These are phyloP conservation scores for Exophiala calicioides DNA, from an alignment of 2,329 filamentous ascomycete genomes.

Conservation along the genomic window DNA sequence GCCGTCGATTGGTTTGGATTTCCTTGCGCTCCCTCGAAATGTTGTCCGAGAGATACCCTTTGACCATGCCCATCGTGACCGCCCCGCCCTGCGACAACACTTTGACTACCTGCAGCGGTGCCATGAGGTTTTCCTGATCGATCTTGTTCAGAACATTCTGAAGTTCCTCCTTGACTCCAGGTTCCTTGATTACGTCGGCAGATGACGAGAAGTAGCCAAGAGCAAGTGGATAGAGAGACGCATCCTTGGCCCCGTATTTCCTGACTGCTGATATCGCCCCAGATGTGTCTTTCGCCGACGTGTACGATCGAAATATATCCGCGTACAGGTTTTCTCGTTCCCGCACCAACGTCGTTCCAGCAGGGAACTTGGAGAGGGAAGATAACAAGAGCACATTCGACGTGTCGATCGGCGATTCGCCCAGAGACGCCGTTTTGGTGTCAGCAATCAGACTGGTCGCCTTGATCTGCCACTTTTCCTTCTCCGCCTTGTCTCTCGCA, in stretches of 20 bases:
- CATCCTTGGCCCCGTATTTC: slow-evolving; percentile 90
- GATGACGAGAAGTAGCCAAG: slow-evolving; percentile 92
- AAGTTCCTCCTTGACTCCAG: slow-evolving; percentile 73
- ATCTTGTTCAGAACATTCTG: slow-evolving; percentile 79
- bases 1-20: slow-evolving; percentile 76
- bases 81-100: slow-evolving; percentile 77
- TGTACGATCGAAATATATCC: slow-evolving; percentile 96
- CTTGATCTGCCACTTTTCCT: slow-evolving; percentile 84
- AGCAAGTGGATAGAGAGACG: slow-evolving; percentile 87
- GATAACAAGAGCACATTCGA: slow-evolving; percentile 93
- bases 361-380: slow-evolving; percentile 83
- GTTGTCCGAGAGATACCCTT: slow-evolving; percentile 83
- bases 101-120: slow-evolving; percentile 93
- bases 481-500: slow-evolving; percentile 62
- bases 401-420: slow-evolving; percentile 71
- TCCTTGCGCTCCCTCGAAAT: slow-evolving; percentile 86
- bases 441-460: slow-evolving; percentile 82
- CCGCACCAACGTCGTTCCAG: slow-evolving; percentile 87
- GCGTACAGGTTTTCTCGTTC: slow-evolving; percentile 90
- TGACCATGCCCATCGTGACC: slow-evolving; percentile 96
- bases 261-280: slow-evolving; percentile 86
- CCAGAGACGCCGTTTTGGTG: slow-evolving; percentile 52
- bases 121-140: slow-evolving; percentile 87
- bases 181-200: slow-evolving; percentile 76
- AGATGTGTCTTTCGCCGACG: slow-evolving; percentile 83